Evolutionary conservation across 257 asterid genomes (phyloP).

Genomic region (Primulina tabacum): DNA sequence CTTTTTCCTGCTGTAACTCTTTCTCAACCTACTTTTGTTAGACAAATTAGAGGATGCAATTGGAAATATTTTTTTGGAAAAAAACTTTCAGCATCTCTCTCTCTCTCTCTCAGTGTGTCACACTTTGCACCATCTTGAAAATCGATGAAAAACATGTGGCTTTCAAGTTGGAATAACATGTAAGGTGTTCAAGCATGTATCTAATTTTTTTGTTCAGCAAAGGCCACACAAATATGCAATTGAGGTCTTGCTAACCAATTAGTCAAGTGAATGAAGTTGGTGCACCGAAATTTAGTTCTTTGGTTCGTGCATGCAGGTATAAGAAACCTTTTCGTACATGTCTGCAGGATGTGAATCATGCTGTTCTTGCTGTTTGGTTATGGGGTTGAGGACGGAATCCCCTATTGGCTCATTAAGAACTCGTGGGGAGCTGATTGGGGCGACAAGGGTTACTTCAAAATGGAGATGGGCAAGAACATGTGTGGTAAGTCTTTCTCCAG

Average conservation of each 20-base stretch:
- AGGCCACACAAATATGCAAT: background rate
- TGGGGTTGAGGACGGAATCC: slow-evolving; percentile 74
- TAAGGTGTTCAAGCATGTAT: background rate
- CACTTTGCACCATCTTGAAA: too few relatives aligned
- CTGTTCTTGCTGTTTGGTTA: slow-evolving; percentile 96
- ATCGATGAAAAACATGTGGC: too few relatives aligned
- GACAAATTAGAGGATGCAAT: background rate
- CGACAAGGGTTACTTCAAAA: slow-evolving; percentile 83
- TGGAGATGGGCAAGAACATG: slow-evolving; percentile 98
- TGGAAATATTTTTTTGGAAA: background rate
- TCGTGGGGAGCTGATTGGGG: slow-evolving; percentile 99
- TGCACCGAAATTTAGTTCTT: background rate
- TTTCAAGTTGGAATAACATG: background rate
- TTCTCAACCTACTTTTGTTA: background rate
- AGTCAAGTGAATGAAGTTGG: background rate
- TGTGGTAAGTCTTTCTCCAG: slow-evolving; percentile 57
- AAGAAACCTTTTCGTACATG: background rate
- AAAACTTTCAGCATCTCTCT: background rate
- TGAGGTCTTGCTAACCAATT: background rate
- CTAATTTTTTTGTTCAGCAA: background rate
- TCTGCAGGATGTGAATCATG: slow-evolving; percentile 91
- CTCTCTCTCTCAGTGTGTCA: too few relatives aligned
- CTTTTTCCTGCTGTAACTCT: background rate
- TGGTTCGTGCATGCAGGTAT: background rate
- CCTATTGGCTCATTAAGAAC: slow-evolving; percentile 91